A percentile compares a stretch with the other conserved stretches of the same genome.
Conservation (phyloP, 1,284 basidiomycete genomes). For the Mycena sp. region DNA sequence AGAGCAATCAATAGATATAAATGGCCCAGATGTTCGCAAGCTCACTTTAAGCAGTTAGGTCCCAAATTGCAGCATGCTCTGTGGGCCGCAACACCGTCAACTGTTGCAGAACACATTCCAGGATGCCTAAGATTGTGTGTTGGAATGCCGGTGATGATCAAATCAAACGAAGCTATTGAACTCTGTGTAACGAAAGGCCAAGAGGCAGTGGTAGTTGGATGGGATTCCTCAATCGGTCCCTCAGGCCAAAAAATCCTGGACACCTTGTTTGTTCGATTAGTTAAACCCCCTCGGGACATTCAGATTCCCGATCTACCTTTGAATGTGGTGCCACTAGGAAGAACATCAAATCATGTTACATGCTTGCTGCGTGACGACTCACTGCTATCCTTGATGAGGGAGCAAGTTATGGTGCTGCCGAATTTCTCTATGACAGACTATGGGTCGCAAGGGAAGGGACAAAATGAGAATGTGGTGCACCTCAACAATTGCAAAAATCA, state of each 20-base stretch:
- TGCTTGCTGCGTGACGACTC: too few relatives aligned
- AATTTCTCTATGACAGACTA: too few relatives aligned
- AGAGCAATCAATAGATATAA: neutral
- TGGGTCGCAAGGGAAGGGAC: constrained; percentile 22
- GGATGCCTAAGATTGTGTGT: neutral
- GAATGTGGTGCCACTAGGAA: neutral
- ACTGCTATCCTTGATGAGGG: too few relatives aligned
- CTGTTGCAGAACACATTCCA: neutral
- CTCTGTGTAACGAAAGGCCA: neutral
- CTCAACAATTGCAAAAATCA: constrained; percentile 18
- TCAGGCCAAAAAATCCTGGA: neutral
- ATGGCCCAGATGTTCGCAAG: neutral
- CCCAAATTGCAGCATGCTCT: neutral
- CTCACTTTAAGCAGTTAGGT: neutral
- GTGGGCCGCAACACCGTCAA: neutral
- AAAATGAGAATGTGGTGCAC: constrained; percentile 22
- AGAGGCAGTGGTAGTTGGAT: neutral
- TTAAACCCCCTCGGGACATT: neutral
- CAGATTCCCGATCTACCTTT: neutral
- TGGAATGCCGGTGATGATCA: neutral
- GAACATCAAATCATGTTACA: neutral
- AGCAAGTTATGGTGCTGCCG: too few relatives aligned
- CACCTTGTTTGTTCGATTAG: neutral
- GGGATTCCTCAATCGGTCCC: neutral
- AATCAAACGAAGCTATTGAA: neutral